Percentiles rank a stretch among this genome's conserved stretches.
phyloP scores from a whole-genome alignment of 768 basidiomycete genomes.

The Mycena amicta region DNA sequence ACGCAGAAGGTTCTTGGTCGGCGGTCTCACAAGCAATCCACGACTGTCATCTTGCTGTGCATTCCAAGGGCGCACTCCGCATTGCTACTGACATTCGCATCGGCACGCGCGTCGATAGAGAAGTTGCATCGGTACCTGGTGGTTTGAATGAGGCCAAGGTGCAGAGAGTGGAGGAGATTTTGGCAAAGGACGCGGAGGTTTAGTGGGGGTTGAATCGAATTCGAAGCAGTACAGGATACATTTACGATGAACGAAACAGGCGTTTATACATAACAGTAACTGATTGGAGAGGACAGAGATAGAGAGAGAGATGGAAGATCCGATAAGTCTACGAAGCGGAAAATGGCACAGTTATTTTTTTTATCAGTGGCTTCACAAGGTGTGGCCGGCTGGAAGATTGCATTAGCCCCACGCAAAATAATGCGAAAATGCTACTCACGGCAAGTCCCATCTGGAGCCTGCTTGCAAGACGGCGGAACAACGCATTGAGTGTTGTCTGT shows the following conservation, averaged over 20 bases:
- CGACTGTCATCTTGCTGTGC: slow-evolving; percentile 87
- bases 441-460: slow-evolving; percentile 2
- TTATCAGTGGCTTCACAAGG: not conserved
- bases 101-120: slow-evolving; percentile 81
- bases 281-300: not conserved
- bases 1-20: slow-evolving; percentile 83
- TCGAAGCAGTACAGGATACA: not conserved
- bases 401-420: no score
- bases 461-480: slow-evolving; percentile 2
- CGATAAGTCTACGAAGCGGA: no score
- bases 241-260: not conserved
- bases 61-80: slow-evolving; percentile 71
- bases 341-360: not conserved
- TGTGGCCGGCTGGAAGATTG: not conserved
- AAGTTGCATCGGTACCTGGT: slow-evolving; percentile 62
- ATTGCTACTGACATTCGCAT: slow-evolving; percentile 94
- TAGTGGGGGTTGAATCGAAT: not conserved
- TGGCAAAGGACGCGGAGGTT: slow-evolving; percentile 52
- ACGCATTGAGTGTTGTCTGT: no score
- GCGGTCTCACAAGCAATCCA: slow-evolving; percentile 85
- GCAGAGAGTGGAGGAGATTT: slow-evolving; percentile 76
- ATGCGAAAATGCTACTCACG: no score
- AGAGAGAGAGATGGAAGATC: not conserved
- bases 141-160: slow-evolving; percentile 72
- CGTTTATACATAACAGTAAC: not conserved